Conservation (phyloP, 176 grass and related monocot genomes). For the Musa troglodytarum region DNA sequence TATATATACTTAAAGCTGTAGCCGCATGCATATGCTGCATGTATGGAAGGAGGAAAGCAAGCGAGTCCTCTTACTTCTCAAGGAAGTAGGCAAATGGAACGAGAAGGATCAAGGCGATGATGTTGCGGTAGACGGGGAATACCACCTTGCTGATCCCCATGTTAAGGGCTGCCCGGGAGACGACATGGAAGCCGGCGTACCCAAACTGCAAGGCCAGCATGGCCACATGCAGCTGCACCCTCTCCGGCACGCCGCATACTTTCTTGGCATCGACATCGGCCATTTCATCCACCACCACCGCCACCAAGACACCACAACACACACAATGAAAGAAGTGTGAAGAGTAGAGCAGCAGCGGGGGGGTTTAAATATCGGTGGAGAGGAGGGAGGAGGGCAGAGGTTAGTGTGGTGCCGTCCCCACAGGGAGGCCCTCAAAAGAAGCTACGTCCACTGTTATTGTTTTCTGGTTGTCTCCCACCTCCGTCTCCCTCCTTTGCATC, state of each 20-base stretch:
- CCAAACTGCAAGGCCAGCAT: constrained; percentile 98
- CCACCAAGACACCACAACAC: too few species aligned
- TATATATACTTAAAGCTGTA: too few species aligned
- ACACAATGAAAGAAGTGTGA: not conserved
- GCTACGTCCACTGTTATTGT: constrained; percentile 33
- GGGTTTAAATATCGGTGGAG: constrained; percentile 36
- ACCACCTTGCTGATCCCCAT: constrained; percentile 99
- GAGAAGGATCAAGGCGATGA: constrained; percentile 83
- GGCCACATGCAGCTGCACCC: constrained; percentile 87
- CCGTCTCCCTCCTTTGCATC: not conserved
- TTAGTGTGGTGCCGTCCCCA: not conserved
- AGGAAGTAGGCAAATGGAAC: constrained; percentile 94
- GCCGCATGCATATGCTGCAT: too few species aligned
- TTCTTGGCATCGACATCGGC: constrained; percentile 42
- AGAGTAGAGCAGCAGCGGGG: constrained; percentile 17
- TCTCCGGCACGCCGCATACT: constrained; percentile 82
- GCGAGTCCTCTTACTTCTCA: constrained; percentile 47
- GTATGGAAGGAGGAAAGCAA: too few species aligned
- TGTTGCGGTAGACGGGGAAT: constrained; percentile 97
- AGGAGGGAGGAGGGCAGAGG: not conserved
- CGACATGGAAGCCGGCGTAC: constrained; percentile 90
- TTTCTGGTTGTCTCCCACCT: constrained; percentile 33
- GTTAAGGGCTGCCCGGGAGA: constrained; percentile 80
- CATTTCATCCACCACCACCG: constrained; percentile 26
- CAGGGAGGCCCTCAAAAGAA: constrained; percentile 19